Conservation (phyloP, 768 basidiomycete species). For the Daedalea quercina region DNA sequence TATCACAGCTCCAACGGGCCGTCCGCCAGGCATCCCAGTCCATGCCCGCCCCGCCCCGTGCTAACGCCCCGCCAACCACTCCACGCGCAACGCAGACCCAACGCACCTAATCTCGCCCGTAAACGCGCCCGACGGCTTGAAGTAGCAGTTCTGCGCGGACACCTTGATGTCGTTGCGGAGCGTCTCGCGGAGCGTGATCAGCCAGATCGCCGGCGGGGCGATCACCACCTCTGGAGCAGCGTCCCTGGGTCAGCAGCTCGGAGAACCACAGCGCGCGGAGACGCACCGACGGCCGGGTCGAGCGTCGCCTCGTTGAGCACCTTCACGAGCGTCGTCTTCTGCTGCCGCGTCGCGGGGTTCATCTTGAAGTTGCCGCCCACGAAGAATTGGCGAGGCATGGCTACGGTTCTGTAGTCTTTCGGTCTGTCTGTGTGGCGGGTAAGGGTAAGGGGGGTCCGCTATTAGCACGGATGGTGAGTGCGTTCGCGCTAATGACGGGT, state of each 20-base stretch:
- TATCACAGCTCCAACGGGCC: no score
- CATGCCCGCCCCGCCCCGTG: no score
- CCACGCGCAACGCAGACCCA: no score
- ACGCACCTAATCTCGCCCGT: conserved; percentile 92
- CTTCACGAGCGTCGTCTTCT: conserved; percentile 59
- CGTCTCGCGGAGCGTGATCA: conserved; percentile 60
- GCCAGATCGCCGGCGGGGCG: conserved; percentile 85
- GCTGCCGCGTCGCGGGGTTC: conserved; percentile 68
- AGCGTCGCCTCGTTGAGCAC: conserved; percentile 74
- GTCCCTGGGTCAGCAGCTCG: no score
- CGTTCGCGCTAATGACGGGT: no score
- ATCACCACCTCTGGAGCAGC: conserved; percentile 77
- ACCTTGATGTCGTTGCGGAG: conserved; percentile 67
- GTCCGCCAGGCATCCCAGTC: no score
- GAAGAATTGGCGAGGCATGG: conserved; percentile 82
- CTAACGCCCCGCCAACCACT: no score
- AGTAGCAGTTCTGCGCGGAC: conserved; percentile 89
- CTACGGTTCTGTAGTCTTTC: no score
- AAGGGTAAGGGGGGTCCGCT: no score
- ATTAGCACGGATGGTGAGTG: no score
- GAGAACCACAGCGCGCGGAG: background rate
- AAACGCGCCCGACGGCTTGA: conserved; percentile 76
- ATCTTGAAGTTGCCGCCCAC: conserved; percentile 99
- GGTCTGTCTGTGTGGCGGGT: no score
- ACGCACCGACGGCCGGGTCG: conserved; percentile 69